Percentiles rank a stretch among this genome's conserved stretches.
Conservation (phyloP, 2,329 filamentous ascomycete species). For the Proliferodiscus dingleyae region DNA sequence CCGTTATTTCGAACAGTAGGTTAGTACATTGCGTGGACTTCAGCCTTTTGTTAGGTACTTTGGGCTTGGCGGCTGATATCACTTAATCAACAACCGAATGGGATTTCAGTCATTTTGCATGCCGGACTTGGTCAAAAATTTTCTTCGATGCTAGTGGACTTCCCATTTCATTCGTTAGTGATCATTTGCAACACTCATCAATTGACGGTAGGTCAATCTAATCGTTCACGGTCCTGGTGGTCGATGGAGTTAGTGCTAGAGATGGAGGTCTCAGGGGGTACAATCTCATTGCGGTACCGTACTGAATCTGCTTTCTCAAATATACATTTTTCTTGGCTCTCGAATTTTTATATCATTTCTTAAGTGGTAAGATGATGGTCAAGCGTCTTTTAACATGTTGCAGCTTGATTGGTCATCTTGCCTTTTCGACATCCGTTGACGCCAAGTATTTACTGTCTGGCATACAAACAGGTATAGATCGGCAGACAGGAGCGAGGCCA, state of each 20-base stretch:
- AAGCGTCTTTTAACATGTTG: background rate
- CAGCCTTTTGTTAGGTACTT: background rate
- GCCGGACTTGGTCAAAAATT: background rate
- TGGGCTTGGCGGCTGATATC: background rate
- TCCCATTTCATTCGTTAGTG: background rate
- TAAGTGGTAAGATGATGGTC: background rate
- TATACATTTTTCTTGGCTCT: too few relatives aligned
- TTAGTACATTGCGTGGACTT: too few relatives aligned
- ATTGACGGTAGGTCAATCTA: too few relatives aligned
- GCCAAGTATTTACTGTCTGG: slow-evolving; percentile 12
- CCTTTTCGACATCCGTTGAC: background rate
- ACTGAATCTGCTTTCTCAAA: too few relatives aligned
- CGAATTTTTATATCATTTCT: background rate
- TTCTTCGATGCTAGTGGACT: background rate
- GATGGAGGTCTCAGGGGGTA: too few relatives aligned
- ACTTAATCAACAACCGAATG: background rate
- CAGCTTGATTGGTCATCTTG: background rate
- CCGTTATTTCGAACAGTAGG: background rate
- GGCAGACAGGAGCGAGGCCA: slow-evolving; percentile 15
- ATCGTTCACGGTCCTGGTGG: too few relatives aligned
- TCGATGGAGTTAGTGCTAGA: too few relatives aligned
- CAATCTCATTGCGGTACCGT: too few relatives aligned
- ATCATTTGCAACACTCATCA: background rate
- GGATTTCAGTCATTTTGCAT: background rate
- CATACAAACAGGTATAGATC: slow-evolving; percentile 18